Conservation (phyloP, 352 stramenopile genomes). For the Pilasporangium apinafurcum region DNA sequence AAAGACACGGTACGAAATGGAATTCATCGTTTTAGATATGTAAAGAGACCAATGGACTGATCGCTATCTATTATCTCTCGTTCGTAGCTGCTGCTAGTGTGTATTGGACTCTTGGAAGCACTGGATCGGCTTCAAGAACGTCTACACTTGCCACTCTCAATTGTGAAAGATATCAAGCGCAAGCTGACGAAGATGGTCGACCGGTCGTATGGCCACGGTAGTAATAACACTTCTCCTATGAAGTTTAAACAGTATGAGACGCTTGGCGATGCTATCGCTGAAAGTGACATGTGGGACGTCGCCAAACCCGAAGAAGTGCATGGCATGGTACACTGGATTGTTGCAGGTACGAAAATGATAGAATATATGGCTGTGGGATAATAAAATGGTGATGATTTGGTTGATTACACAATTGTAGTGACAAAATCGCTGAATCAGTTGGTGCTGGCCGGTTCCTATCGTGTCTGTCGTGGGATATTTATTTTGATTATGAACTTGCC, state of each 20-base stretch:
- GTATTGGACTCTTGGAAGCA: constrained; percentile 66
- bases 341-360: constrained; percentile 26
- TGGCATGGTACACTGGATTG: constrained; percentile 60
- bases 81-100: constrained; percentile 65
- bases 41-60: too few species aligned
- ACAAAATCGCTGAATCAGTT: constrained; percentile 56
- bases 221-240: constrained; percentile 12
- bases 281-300: constrained; percentile 47
- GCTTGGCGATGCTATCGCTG: constrained; percentile 42
- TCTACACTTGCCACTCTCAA: constrained; percentile 49
- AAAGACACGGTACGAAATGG: constrained; percentile 57
- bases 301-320: constrained; percentile 55
- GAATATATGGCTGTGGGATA: not conserved
- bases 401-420: constrained; percentile 9
- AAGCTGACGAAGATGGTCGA: constrained; percentile 62
- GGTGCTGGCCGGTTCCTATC: constrained; percentile 30
- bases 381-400: not conserved
- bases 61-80: too few species aligned
- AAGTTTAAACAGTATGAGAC: constrained; percentile 13
- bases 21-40: too few species aligned
- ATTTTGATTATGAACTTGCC: constrained; percentile 73
- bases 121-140: constrained; percentile 69
- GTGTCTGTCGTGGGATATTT: constrained; percentile 62
- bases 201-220: constrained; percentile 24
- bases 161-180: constrained; percentile 74